phyloP scores from a whole-genome alignment of 2,329 filamentous ascomycete species.

The Aspergillus sclerotialis region DNA sequence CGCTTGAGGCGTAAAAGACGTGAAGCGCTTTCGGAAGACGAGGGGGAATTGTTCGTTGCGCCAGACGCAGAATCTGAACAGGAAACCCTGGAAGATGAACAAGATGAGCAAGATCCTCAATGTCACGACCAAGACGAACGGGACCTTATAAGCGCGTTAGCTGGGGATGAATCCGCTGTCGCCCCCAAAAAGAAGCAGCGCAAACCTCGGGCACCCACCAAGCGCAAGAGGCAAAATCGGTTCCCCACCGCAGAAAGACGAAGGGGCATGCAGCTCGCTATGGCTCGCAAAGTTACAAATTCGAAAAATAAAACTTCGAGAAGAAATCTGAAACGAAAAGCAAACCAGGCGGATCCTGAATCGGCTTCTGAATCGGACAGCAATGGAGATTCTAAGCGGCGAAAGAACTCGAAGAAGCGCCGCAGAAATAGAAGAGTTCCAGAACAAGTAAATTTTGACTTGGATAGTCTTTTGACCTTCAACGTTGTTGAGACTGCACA shows the following conservation, averaged over 20 bases:
- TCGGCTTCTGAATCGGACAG: not conserved
- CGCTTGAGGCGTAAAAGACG: constrained; percentile 3
- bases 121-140: not conserved
- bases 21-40: not conserved
- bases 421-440: constrained; percentile 1
- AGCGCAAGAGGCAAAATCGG: constrained; percentile 5
- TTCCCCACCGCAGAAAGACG: constrained; percentile 10
- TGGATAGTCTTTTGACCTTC: constrained; percentile 12
- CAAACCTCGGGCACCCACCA: not conserved
- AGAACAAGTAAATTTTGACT: constrained; percentile 7
- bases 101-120: not conserved
- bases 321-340: constrained; percentile 2
- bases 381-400: not conserved
- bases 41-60: not conserved
- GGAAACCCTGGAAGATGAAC: not conserved
- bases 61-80: not conserved
- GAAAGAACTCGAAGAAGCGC: constrained; percentile 4
- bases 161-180: no score
- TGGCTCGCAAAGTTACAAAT: constrained; percentile 3
- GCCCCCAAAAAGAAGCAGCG: not conserved
- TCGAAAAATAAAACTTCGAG: not conserved
- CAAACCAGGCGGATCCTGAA: not conserved
- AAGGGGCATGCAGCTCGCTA: constrained; percentile 7
- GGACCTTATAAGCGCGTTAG: not conserved
- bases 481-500: constrained; percentile 20